phyloP scores from a whole-genome alignment of 768 basidiomycete genomes.

The Leucosporidium yakuticum region DNA sequence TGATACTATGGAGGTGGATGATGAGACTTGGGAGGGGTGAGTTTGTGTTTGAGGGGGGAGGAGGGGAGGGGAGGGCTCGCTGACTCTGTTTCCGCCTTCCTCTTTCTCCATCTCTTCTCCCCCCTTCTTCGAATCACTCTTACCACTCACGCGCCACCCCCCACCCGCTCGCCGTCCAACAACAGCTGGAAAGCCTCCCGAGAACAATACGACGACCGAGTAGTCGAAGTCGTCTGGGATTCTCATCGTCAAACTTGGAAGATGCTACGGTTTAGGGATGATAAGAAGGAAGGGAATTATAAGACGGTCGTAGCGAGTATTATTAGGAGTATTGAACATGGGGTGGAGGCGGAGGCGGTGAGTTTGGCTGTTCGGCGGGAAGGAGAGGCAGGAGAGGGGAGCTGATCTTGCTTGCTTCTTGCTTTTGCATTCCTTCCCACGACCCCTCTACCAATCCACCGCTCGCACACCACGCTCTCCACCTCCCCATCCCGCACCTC shows the following conservation, averaged over 20 bases:
- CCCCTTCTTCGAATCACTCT: neutral
- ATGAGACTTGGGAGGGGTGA: constrained; percentile 89
- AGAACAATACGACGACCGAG: constrained; percentile 85
- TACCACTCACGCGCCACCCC: too few species aligned
- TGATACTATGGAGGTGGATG: constrained; percentile 75
- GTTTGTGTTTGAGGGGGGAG: constrained; percentile 40
- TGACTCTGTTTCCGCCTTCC: constrained; percentile 7
- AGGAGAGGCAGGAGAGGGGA: too few species aligned
- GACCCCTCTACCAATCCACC: too few species aligned
- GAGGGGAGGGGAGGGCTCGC: too few species aligned
- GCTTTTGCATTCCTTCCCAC: neutral
- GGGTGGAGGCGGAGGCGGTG: constrained; percentile 82
- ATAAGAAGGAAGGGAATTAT: constrained; percentile 91
- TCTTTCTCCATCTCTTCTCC: neutral
- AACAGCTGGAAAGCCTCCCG: constrained; percentile 71
- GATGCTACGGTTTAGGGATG: constrained; percentile 88
- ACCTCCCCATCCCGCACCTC: too few species aligned
- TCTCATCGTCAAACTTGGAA: constrained; percentile 60
- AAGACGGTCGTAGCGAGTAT: constrained; percentile 76
- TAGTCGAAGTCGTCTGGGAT: constrained; percentile 94
- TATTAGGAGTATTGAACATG: constrained; percentile 83
- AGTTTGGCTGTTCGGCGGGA: constrained; percentile 39
- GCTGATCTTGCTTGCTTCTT: neutral
- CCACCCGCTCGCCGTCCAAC: constrained; percentile 1
- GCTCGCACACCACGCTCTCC: too few species aligned